Base-by-base conservation (phyloP, 2,329 filamentous ascomycete genomes). In the Aspergillus flavus region DNA sequence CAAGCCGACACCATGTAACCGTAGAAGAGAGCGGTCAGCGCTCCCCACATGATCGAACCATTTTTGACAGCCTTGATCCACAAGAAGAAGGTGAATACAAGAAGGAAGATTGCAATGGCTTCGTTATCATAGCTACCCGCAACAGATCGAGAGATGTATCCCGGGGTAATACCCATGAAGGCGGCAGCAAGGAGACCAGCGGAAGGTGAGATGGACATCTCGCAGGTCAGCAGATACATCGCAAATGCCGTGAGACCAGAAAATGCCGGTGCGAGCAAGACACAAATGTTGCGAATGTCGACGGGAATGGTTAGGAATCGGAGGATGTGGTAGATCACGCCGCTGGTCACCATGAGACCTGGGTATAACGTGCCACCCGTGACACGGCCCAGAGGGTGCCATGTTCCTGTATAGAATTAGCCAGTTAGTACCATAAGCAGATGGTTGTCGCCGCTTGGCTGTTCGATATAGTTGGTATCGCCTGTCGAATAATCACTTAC, bases 1-100 rank as follows among this genome's bases (percentile, higher is more conserved):
- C 95, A 99, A 21, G 96, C 96, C 56, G 94, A 95, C 68, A 99
- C 95, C 95, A 99, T 99, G 88, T 99, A 99, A 75, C 95, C 95
- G 81, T 99, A 99, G 82, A 96, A 98, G 61, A 99, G 85, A 50
- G 95, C 95, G 72, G 94, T 95, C 66, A 97, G 84, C 43, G 92
- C 94, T 71, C 93, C 94, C 94, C 94, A 99, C 80, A 97, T 91
- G 78, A 96, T 93, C 57, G 95, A 98, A 30, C 95, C 95, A 63
- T 93, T 87, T 85, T 99, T 99, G 71, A 99, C 86, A 23, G 95
- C 93, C 86, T 98, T 98, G 82, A 99, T 97, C 95, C 95, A 99
- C 59, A 99, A 87, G 82, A 89, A 99, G 82, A 99, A 99, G 77
- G 95, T 99, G 79, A 97, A 97, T 69, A 99, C 95, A 36, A 99